Evolutionary conservation across 2,329 filamentous ascomycete genomes (phyloP), one percentile per base, ranked within the genome.

Genomic region (Aspergillus bombycis): DNA sequence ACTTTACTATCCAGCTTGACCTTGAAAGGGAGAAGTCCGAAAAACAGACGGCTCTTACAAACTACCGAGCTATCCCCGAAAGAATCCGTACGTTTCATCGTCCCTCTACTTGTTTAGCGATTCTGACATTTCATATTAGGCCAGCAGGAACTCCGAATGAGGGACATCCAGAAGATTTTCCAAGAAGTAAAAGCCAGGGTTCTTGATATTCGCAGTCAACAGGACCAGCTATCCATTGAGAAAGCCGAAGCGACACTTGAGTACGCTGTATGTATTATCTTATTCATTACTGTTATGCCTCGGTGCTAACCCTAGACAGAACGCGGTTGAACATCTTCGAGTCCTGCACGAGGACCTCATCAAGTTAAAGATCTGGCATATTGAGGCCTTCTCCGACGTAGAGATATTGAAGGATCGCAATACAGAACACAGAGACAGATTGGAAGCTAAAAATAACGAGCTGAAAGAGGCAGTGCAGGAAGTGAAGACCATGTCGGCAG

Each of bases 371-470:
- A 83, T 97, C 52, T 84, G 88, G 65, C 80, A 86, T 0, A 85
- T 96, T 34, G 95, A 99, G 80, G 94, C 93, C 1, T 77, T 83
- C n/a, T 97, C 93, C 0, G 95, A 99, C 71, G 77, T 91, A 3
- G 83, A 87, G 52, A 86, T 86, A 7, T 82, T 97, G n/a, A 86
- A 87, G 70, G 80, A 81, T 19, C 88, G 89, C 62, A 92, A 93
- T 69, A 70, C 76, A 10, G 82, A 86, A 55, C 86, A 93, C 62
- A 82, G 84, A 60, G 73, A 81, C 6, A 75, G 76, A 14, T 75
- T 83, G 0, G 78, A 82, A 48, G 71, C 76, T 16, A 79, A 81
- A 23, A 71, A 79, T 41, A 72, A 77, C 41, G 78, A 81, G n/a
- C 70, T 79, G 5, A 74, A 79, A 14, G 68, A 73, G 10, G 79